phyloP scores from a whole-genome alignment of 1,284 basidiomycete genomes.

The Pseudozyma sp. region DNA sequence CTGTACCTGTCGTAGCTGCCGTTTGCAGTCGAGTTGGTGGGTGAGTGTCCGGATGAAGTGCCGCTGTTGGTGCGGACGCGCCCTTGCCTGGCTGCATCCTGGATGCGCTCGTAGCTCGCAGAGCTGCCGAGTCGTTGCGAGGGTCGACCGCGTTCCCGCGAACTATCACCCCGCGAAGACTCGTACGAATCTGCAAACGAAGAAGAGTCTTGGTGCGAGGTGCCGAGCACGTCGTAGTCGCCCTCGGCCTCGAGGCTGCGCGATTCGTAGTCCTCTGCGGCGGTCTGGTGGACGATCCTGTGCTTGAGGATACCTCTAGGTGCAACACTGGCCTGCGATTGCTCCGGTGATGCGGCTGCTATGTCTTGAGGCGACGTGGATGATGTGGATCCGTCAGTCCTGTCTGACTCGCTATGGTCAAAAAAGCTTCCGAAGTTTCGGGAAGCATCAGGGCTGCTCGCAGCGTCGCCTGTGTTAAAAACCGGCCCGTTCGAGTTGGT shows the following conservation, averaged over 20 bases:
- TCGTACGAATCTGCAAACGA: conserved; percentile 42
- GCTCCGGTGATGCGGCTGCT: conserved; percentile 44
- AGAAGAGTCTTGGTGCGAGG: conserved; percentile 39
- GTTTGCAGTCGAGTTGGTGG: conserved; percentile 38
- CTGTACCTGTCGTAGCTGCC: conserved; percentile 40
- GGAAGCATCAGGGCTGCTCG: conserved; percentile 53
- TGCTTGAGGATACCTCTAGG: conserved; percentile 58
- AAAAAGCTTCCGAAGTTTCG: conserved; percentile 52
- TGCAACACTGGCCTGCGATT: conserved; percentile 47
- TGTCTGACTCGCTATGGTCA: conserved; percentile 54
- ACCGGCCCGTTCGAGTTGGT: conserved; percentile 38
- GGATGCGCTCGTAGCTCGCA: conserved; percentile 61
- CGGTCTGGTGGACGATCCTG: conserved; percentile 35
- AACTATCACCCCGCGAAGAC: conserved; percentile 30
- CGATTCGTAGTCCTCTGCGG: conserved; percentile 39
- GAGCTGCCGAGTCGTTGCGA: conserved; percentile 58
- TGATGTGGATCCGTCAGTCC: conserved; percentile 46
- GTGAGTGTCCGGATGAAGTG: conserved; percentile 39
- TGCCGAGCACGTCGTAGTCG: conserved; percentile 40
- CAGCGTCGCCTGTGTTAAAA: conserved; percentile 56
- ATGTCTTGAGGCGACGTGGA: conserved; percentile 54
- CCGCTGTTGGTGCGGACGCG: conserved; percentile 44
- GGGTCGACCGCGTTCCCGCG: conserved; percentile 50
- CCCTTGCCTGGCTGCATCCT: conserved; percentile 50
- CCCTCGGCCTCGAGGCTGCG: conserved; percentile 39